These are phyloP conservation scores for Microcos paniculata DNA, from an alignment of 345 rosid species.

Conservation along the genomic window DNA sequence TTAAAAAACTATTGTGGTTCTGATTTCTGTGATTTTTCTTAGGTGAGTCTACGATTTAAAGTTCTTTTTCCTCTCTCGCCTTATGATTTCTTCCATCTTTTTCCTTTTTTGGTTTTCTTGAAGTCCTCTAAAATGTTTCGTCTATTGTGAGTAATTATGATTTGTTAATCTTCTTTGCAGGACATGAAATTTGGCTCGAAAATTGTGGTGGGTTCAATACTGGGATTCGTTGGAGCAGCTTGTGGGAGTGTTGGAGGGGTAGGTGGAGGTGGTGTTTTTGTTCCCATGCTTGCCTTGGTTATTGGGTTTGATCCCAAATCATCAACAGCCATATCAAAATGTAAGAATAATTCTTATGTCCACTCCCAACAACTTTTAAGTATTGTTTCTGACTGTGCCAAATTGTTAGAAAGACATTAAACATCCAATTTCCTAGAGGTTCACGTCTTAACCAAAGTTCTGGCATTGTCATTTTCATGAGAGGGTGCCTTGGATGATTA, in stretches of 20 bases:
- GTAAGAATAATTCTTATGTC: conserved; percentile 30
- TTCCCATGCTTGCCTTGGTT: conserved; percentile 52
- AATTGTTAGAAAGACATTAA: no score
- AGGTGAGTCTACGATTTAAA: no score
- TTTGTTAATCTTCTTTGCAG: conserved; percentile 24
- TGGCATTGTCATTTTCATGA: no score
- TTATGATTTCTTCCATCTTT: neutral
- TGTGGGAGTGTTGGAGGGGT: conserved; percentile 58
- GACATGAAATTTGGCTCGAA: conserved; percentile 39
- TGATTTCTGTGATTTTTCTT: no score
- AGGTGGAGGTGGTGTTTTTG: conserved; percentile 55
- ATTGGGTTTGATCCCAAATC: conserved; percentile 54
- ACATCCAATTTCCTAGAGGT: no score
- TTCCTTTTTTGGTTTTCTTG: neutral
- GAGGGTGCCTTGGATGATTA: no score
- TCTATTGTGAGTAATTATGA: neutral
- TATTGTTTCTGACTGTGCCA: no score
- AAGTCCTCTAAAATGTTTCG: neutral
- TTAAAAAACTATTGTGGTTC: no score
- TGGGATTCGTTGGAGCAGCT: conserved; percentile 54
- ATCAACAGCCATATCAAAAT: conserved; percentile 50
- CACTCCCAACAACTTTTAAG: no score
- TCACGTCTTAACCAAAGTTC: no score
- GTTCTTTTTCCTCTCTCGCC: neutral
- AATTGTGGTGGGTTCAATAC: conserved; percentile 37